Evolutionary conservation across 2,329 filamentous ascomycete genomes (phyloP).

Genomic region (Triangularia setosa): DNA sequence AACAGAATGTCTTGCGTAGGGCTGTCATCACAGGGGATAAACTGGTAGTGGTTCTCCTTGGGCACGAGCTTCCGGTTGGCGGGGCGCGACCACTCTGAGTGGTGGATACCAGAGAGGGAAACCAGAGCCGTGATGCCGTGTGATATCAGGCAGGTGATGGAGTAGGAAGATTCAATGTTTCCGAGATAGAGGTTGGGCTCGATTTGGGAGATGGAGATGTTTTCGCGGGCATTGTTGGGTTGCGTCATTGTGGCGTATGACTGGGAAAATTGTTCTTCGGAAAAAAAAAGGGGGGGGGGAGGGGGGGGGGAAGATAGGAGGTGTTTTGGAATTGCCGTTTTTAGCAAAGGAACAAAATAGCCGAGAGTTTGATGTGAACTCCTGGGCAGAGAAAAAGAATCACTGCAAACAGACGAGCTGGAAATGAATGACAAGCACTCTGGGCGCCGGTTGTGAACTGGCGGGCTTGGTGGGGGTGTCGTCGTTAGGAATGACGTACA

Average conservation of each 20-base stretch:
- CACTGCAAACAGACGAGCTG: background rate
- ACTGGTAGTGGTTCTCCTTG: slow-evolving; percentile 12
- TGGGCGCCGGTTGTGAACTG: background rate
- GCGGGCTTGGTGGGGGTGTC: background rate
- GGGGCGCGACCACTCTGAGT: slow-evolving; percentile 10
- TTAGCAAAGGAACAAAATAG: background rate
- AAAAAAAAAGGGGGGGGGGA: too few species aligned
- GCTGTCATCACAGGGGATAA: slow-evolving; percentile 15
- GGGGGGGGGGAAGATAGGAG: too few species aligned
- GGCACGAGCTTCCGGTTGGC: slow-evolving; percentile 12
- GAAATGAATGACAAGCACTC: background rate
- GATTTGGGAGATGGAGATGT: slow-evolving; percentile 18
- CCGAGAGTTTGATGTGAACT: background rate
- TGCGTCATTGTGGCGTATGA: background rate
- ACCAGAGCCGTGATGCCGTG: slow-evolving; percentile 24
- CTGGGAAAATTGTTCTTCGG: too few species aligned
- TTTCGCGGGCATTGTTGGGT: background rate
- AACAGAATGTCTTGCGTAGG: slow-evolving; percentile 14
- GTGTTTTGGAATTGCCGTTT: background rate
- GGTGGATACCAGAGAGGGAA: slow-evolving; percentile 5
- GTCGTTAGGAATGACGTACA: background rate
- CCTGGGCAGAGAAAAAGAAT: background rate
- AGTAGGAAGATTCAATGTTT: slow-evolving; percentile 11
- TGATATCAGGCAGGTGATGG: slow-evolving; percentile 11
- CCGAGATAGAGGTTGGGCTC: slow-evolving; percentile 21